Percentiles rank a stretch among this genome's conserved stretches.
Conservation (phyloP, 1,139 yeast genomes). For the Candida gigantensis region DNA sequence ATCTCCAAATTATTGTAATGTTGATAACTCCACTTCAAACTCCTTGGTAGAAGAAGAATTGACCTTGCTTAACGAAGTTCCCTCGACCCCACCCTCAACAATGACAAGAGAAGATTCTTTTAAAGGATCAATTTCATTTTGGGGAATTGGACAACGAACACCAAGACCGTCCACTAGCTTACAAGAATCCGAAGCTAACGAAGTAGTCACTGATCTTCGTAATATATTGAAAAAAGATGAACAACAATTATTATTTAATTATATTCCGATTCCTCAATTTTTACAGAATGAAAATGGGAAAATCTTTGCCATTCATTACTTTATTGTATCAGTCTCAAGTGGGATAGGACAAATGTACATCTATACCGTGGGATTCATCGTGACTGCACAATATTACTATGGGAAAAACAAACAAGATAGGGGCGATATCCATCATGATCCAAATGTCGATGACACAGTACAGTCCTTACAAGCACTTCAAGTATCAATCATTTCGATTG, state of each 20-base stretch:
- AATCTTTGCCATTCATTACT: conserved; percentile 34
- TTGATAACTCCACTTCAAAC: background rate
- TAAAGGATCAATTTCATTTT: conserved; percentile 40
- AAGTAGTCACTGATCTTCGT: conserved; percentile 5
- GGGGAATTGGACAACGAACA: conserved; percentile 31
- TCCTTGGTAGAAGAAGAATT: conserved; percentile 4
- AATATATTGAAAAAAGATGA: conserved; percentile 1
- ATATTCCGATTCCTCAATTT: conserved; percentile 3
- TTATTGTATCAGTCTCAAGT: conserved; percentile 35
- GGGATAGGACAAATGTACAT: conserved; percentile 49
- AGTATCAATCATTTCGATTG: conserved; percentile 43
- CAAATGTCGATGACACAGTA: conserved; percentile 25
- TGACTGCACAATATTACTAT: conserved; percentile 40
- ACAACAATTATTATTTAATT: conserved; percentile 1
- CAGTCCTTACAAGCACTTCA: conserved; percentile 43
- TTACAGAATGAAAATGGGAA: conserved; percentile 15
- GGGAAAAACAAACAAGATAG: conserved; percentile 11
- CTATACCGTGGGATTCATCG: conserved; percentile 46
- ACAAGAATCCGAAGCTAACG: conserved; percentile 12
- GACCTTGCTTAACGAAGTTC: conserved; percentile 1
- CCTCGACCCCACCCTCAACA: too few relatives aligned
- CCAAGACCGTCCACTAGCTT: conserved; percentile 25
- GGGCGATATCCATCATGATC: conserved; percentile 11
- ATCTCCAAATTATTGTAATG: conserved; percentile 4
- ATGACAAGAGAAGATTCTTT: conserved; percentile 20